Evolutionary conservation across 148 eudicot genomes (phyloP), one percentile per base, ranked within the genome.

Genomic region (Spergularia bocconei): DNA sequence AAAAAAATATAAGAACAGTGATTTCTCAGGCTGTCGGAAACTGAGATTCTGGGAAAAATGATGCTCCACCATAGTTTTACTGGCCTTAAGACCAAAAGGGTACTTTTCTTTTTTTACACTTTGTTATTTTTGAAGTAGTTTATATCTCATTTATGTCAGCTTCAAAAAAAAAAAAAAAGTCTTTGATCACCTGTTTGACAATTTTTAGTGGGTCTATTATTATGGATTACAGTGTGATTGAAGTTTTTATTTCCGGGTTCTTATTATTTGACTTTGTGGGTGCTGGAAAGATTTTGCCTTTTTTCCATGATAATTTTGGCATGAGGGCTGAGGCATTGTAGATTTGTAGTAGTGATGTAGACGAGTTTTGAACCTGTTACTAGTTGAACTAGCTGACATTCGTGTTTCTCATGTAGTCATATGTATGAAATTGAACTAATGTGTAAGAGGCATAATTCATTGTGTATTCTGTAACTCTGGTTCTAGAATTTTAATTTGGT

Each of bases 61-160:
- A 64, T 76, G 76, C 20, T 71, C 7, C 76, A 65, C 6, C 66
- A 64, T n/a, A 20, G 12, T 50, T 72, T 80, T 12, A 51, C 79
- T 11, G 76, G 76, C 48, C 63, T 76, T 76, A 80, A 76, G 54
- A 80, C 83, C 63, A 80, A 66, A 80, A 80, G 83, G 77, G 83
- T 80, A 75, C 61, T 80, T 11, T 57, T 33, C 56, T 56, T 47
- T 44, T 73, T 29, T 23, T 12, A 11, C 39, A 2, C 0, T 11
- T 25, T 51, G 19, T 20, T 57, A 11, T 4, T 73, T 61, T 51
- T 52, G 7, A 71, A 10, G 15, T 55, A 2, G 17, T 55, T 55
- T 8, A 7, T 25, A 11, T 38, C 12, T 56, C 47, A 25, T 50
- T 69, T 44, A 13, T 57, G 7, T 68, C 20, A 23, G 5, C 11